Conservation (phyloP, 805 yeast genomes). For the Candida montana region DNA sequence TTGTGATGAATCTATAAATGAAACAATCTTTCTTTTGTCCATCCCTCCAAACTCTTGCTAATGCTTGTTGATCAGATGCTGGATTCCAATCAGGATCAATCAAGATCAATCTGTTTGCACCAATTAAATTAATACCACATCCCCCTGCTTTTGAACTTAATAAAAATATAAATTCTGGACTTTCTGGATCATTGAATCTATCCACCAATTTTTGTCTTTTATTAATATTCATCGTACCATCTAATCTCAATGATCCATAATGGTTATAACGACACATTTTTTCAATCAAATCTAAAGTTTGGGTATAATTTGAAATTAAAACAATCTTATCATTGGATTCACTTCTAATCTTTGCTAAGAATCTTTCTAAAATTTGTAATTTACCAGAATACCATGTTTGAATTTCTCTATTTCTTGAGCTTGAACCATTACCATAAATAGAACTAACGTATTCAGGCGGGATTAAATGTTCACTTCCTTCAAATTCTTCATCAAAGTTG, state of each 20-base stretch:
- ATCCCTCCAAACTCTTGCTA: conserved; percentile 98
- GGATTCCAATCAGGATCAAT: conserved; percentile 98
- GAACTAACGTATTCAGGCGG: conserved; percentile 68
- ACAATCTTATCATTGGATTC: conserved; percentile 96
- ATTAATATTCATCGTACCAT: conserved; percentile 88
- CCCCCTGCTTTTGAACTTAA: conserved; percentile 97
- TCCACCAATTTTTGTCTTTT: conserved; percentile 93
- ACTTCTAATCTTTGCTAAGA: conserved; percentile 64
- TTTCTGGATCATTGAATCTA: conserved; percentile 83
- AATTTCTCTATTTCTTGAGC: conserved; percentile 52
- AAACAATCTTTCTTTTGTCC: conserved; percentile 97
- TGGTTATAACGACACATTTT: conserved; percentile 68
- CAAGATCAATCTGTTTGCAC: conserved; percentile 85
- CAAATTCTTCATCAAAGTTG: conserved; percentile 70
- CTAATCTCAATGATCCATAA: conserved; percentile 78
- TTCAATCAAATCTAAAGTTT: conserved; percentile 87
- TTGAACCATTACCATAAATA: conserved; percentile 36
- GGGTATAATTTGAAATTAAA: conserved; percentile 89
- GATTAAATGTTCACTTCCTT: conserved; percentile 55
- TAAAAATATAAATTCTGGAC: conserved; percentile 80
- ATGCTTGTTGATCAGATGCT: conserved; percentile 95
- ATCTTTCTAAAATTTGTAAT: conserved; percentile 77
- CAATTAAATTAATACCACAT: conserved; percentile 94
- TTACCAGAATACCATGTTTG: conserved; percentile 85
- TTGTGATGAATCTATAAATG: conserved; percentile 86